Evolutionary conservation across 2,329 filamentous ascomycete genomes (phyloP), one percentile per base, ranked within the genome.

Genomic region (Reticulascus tulasneorum): DNA sequence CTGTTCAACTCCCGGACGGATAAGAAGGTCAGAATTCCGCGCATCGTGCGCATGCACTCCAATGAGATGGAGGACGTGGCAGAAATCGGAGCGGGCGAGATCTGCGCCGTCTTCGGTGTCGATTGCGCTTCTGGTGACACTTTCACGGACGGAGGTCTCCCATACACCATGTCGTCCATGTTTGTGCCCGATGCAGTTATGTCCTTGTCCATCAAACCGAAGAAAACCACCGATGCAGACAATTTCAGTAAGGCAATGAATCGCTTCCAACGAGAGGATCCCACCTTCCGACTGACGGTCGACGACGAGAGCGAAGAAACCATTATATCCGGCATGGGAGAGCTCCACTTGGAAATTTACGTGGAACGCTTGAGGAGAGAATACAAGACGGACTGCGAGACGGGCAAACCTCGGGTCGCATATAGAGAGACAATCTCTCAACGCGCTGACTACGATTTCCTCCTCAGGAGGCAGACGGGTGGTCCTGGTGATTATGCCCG

Each of bases 161-260:
- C 86, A 29, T 98, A 96, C 71, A 86, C 84, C 44, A 97, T 98
- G 90, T 85, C 86, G 29, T 94, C 89, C 51, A 98, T 98, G 93
- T 91, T 88, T 61, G 91, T 98, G 28, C 93, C 93, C 8, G 93
- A 98, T 59, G 87, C 93, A 20, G 93, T 98, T 69, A 96, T 98
- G 66, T 97, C 91, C 13, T 80, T 98, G 26, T 96, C 90, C 16
- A 97, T 98, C 72, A 89, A 87, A 64, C 93, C 93, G 30, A 97
- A 97, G 74, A 82, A 87, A 60, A 89, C 78, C 59, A 93, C 87
- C 60, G 91, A 98, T 54, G 82, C 84, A 40, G 81, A 87, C 58
- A 93, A 94, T 69, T 98, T 98, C 75, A 90, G 84, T 57, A 98
- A 98, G 69, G 93, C 93, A 50, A 97, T 98, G 82, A 93, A 91